Percentiles rank a stretch among this genome's conserved stretches.
Conservation (phyloP, 78 protist genomes). For the Polysphondylium violaceum region DNA sequence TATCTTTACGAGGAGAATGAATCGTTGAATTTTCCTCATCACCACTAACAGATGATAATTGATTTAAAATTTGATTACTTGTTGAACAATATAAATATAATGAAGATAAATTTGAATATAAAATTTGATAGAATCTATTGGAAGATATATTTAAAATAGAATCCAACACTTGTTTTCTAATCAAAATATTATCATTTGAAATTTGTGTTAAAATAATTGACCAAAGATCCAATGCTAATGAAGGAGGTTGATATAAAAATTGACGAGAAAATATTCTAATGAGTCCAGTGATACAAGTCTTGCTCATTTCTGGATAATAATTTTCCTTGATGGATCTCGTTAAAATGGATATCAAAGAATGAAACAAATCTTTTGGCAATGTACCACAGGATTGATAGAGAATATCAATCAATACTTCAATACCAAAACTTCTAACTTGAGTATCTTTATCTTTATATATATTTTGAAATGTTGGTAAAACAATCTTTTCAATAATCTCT, state of each 20-base stretch:
- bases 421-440: constrained; percentile 16
- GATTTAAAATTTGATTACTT: constrained; percentile 25
- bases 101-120: constrained; percentile 9
- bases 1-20: constrained; percentile 43
- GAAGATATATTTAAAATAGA: constrained; percentile 21
- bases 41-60: constrained; percentile 29
- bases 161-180: constrained; percentile 29
- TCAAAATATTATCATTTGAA: constrained; percentile 25
- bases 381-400: background rate
- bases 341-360: constrained; percentile 14
- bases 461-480: constrained; percentile 25
- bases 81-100: constrained; percentile 42
- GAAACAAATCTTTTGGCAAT: background rate
- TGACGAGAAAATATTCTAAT: constrained; percentile 17
- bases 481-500: constrained; percentile 44
- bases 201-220: constrained; percentile 11
- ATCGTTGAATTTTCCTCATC: too few species aligned
- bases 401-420: constrained; percentile 37
- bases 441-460: constrained; percentile 46
- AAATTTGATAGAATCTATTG: constrained; percentile 58
- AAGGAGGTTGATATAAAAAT: constrained; percentile 7
- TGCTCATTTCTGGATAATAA: background rate
- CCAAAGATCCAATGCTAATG: constrained; percentile 53
- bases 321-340: constrained; percentile 43
- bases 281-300: constrained; percentile 20